Evolutionary conservation across 257 asterid species (phyloP).

Genomic region (Solanum medicagineum): DNA sequence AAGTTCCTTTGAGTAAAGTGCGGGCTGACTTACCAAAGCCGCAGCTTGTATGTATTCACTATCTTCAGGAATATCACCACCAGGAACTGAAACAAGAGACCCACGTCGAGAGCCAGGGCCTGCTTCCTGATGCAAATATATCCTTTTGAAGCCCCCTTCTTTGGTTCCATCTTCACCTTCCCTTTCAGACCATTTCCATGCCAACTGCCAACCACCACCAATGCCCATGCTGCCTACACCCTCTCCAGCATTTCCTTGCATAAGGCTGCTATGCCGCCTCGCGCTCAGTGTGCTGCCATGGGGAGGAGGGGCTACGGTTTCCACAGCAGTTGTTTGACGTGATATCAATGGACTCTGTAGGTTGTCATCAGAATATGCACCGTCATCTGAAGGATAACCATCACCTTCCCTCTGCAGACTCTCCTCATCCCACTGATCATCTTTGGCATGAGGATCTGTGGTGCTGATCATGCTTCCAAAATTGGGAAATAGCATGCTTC

Average conservation of each 20-base stretch:
- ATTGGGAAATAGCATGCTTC: slow-evolving; percentile 80
- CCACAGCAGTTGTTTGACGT: slow-evolving; percentile 54
- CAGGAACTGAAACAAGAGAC: slow-evolving; percentile 50
- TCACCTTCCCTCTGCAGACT: slow-evolving; percentile 52
- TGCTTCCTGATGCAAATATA: slow-evolving; percentile 61
- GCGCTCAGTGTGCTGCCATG: slow-evolving; percentile 31
- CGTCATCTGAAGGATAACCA: slow-evolving; percentile 25
- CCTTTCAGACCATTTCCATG: slow-evolving; percentile 64
- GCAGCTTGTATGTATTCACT: slow-evolving; percentile 63
- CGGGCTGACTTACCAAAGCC: slow-evolving; percentile 67
- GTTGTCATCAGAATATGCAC: slow-evolving; percentile 35
- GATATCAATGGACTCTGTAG: slow-evolving; percentile 65
- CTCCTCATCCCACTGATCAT: slow-evolving; percentile 74
- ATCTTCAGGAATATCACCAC: slow-evolving; percentile 27
- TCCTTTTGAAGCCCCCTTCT: slow-evolving; percentile 58
- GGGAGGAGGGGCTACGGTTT: slow-evolving; percentile 29
- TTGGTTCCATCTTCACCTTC: slow-evolving; percentile 59
- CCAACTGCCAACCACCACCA: slow-evolving; percentile 84
- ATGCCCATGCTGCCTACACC: slow-evolving; percentile 45
- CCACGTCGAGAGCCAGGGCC: slow-evolving; percentile 42
- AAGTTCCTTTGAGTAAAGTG: slow-evolving; percentile 50
- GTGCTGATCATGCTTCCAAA: slow-evolving; percentile 83
- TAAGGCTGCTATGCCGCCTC: slow-evolving; percentile 44
- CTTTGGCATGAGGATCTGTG: slow-evolving; percentile 31
- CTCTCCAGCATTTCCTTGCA: slow-evolving; percentile 32